Evolutionary conservation across 2,329 filamentous ascomycete species (phyloP).

Genomic region (Sporothrix inflata): DNA sequence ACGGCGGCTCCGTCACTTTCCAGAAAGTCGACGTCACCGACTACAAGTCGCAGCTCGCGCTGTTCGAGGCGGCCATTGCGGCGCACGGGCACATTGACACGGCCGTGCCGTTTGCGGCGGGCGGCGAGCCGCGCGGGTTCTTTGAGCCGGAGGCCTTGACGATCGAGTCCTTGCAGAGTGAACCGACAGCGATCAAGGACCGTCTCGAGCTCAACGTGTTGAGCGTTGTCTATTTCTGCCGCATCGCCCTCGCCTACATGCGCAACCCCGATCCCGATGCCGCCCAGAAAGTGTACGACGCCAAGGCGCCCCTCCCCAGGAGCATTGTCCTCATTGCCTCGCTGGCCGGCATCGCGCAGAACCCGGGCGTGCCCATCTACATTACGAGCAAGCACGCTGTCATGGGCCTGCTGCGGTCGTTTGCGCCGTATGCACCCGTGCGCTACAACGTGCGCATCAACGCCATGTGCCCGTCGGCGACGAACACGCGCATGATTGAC

Average conservation of each 20-base stretch:
- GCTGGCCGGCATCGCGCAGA: conserved; percentile 53
- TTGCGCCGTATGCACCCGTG: conserved; percentile 42
- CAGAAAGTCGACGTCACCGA: conserved; percentile 49
- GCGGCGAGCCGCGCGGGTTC: conserved; percentile 48
- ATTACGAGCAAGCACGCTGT: conserved; percentile 55
- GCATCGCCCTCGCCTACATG: conserved; percentile 55
- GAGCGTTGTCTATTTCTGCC: conserved; percentile 51
- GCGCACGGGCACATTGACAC: conserved; percentile 53
- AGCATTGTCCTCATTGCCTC: conserved; percentile 42
- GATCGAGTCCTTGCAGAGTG: conserved; percentile 45
- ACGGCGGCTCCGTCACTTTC: conserved; percentile 40
- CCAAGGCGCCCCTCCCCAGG: conserved; percentile 23
- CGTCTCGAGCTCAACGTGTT: conserved; percentile 52
- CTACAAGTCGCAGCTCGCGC: conserved; percentile 48
- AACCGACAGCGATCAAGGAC: conserved; percentile 43
- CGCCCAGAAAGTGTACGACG: conserved; percentile 13
- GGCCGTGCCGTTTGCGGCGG: conserved; percentile 52
- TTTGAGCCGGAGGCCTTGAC: conserved; percentile 49
- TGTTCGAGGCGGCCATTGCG: conserved; percentile 51
- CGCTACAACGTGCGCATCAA: conserved; percentile 47
- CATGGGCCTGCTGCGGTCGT: conserved; percentile 51
- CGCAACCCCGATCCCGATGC: conserved; percentile 36
- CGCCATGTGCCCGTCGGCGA: conserved; percentile 53
- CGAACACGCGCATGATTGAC: conserved; percentile 49
- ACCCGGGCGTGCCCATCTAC: conserved; percentile 51